Percentiles rank a stretch among this genome's conserved stretches.
phyloP scores from a whole-genome alignment of 2,329 filamentous ascomycete species.

The Mariannaea sp. region DNA sequence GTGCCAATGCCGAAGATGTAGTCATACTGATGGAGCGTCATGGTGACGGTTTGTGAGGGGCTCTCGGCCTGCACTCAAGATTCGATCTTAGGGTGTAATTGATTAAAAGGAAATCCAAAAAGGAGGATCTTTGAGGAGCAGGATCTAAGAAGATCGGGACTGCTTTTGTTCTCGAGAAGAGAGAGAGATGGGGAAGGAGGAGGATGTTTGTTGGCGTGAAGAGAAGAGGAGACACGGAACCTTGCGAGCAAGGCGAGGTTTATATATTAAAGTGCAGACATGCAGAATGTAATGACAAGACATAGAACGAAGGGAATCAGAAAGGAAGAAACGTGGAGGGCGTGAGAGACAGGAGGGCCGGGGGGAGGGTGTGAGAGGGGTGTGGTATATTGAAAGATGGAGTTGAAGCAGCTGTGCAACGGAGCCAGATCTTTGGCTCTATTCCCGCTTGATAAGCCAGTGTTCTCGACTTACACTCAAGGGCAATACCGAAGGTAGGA shows the following conservation, averaged over 20 bases:
- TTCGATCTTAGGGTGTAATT: not conserved
- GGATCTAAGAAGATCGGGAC: not conserved
- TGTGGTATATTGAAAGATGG: no score
- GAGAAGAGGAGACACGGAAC: conserved; percentile 10
- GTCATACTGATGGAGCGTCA: conserved; percentile 23
- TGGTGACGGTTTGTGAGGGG: not conserved
- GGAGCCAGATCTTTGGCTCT: not conserved
- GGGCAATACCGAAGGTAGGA: no score
- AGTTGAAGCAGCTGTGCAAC: not conserved
- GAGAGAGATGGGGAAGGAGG: not conserved
- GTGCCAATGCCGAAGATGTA: conserved; percentile 79
- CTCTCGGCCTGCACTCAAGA: not conserved
- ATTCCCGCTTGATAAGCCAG: no score
- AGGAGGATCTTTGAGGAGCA: no score
- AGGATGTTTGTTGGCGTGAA: not conserved
- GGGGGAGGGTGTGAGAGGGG: no score
- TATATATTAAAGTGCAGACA: conserved; percentile 7
- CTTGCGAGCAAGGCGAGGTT: conserved; percentile 11
- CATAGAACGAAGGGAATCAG: not conserved
- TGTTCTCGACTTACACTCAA: not conserved
- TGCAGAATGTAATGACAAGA: not conserved
- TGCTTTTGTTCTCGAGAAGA: conserved; percentile 1
- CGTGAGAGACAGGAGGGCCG: not conserved
- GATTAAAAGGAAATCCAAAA: no score
- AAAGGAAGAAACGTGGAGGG: not conserved